Percentiles rank a stretch among this genome's conserved stretches.
These are phyloP conservation scores for Ocimum tenuiflorum DNA, from an alignment of 257 asterid genomes.

Conservation along the genomic window DNA sequence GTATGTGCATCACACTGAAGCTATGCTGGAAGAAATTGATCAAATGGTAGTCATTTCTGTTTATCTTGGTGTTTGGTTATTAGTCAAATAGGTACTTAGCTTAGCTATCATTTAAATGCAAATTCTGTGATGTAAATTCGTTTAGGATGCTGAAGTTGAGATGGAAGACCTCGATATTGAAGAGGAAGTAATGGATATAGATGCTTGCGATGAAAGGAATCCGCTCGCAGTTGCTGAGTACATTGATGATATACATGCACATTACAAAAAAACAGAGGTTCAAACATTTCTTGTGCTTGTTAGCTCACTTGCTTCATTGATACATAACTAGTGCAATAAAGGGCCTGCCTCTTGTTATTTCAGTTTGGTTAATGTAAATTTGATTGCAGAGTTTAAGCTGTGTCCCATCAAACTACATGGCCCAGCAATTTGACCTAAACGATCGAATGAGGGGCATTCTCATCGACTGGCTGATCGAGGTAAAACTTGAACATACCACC, in stretches of 20 bases:
- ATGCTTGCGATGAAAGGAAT: constrained; percentile 42
- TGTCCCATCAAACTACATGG: constrained; percentile 57
- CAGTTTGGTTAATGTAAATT: neutral
- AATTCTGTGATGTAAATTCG: neutral
- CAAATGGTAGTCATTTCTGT: constrained; percentile 44
- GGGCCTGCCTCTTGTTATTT: neutral
- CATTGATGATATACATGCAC: constrained; percentile 47
- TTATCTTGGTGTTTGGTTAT: neutral
- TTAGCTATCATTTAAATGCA: neutral
- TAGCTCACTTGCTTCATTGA: neutral
- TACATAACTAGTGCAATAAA: neutral
- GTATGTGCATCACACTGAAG: constrained; percentile 65
- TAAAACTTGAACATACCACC: constrained; percentile 9
- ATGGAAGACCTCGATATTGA: constrained; percentile 47
- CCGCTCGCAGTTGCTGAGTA: constrained; percentile 64
- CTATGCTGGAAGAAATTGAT: constrained; percentile 69
- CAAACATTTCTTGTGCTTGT: neutral
- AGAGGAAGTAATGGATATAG: constrained; percentile 47
- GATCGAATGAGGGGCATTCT: constrained; percentile 84
- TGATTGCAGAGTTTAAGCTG: constrained; percentile 45
- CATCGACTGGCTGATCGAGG: constrained; percentile 93
- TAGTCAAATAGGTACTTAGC: neutral
- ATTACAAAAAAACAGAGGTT: constrained; percentile 57
- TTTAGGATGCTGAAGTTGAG: constrained; percentile 40
- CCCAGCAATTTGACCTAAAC: constrained; percentile 58